phyloP scores from a whole-genome alignment of 176 grass and related monocot genomes.

The Oryza rufipogon region DNA sequence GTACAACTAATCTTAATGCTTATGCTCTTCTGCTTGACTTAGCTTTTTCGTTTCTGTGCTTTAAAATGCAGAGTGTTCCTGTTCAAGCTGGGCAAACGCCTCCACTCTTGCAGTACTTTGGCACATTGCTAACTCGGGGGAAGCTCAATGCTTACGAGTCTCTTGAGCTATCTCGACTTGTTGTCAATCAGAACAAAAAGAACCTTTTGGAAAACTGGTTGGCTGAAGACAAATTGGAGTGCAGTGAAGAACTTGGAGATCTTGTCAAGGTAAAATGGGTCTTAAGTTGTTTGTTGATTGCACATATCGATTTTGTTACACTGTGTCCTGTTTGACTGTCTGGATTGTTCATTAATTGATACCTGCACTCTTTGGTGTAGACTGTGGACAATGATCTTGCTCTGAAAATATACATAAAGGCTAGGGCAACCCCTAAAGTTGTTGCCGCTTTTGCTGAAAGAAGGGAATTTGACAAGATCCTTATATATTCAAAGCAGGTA shows the following conservation, averaged over 20 bases:
- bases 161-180: slow-evolving; percentile 84
- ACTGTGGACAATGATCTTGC: slow-evolving; percentile 99
- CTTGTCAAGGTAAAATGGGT: slow-evolving; percentile 70
- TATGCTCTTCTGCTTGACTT: slow-evolving; percentile 9
- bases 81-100: slow-evolving; percentile 94
- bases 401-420: slow-evolving; percentile 98
- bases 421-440: slow-evolving; percentile 97
- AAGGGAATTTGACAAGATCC: slow-evolving; percentile 91
- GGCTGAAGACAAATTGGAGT: slow-evolving; percentile 93
- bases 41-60: slow-evolving; percentile 5
- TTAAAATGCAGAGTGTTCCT: slow-evolving; percentile 77
- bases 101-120: slow-evolving; percentile 89
- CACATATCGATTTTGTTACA: neutral
- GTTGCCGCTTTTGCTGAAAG: slow-evolving; percentile 99
- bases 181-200: slow-evolving; percentile 99
- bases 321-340: neutral
- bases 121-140: slow-evolving; percentile 83
- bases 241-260: slow-evolving; percentile 94
- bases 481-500: slow-evolving; percentile 97
- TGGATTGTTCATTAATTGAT: slow-evolving; percentile 33
- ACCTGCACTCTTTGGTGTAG: slow-evolving; percentile 48
- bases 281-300: neutral
- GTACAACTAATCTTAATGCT: slow-evolving; percentile 27
- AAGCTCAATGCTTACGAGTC: slow-evolving; percentile 96
- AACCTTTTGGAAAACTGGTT: slow-evolving; percentile 95